These are phyloP conservation scores for Stephania cephalantha DNA, from an alignment of 164 flowering plant genomes.

Conservation along the genomic window DNA sequence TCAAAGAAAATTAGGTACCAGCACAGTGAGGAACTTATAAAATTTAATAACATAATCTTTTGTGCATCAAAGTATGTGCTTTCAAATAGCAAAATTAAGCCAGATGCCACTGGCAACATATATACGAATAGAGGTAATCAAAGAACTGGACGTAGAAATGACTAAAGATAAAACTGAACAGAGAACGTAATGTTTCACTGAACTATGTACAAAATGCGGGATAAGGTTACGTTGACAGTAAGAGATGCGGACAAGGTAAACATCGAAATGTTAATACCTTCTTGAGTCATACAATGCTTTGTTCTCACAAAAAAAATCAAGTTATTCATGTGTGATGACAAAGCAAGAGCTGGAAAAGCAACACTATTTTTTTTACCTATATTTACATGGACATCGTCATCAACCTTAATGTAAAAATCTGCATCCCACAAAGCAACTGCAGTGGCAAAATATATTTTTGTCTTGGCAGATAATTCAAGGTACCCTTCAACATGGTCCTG, in stretches of 20 bases:
- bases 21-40: background rate
- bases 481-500: constrained; percentile 95
- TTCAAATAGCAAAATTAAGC: no score
- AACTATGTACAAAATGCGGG: background rate
- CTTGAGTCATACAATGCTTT: background rate
- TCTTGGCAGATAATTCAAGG: constrained; percentile 86
- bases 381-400: constrained; percentile 93
- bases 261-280: background rate
- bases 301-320: background rate
- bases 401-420: constrained; percentile 86
- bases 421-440: constrained; percentile 93
- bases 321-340: background rate
- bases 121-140: background rate
- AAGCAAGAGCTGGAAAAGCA: background rate
- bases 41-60: background rate
- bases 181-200: background rate
- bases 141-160: background rate
- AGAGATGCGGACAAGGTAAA: background rate
- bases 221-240: background rate
- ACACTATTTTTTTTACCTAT: constrained; percentile 46
- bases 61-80: background rate
- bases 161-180: background rate
- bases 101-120: background rate
- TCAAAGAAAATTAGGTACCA: constrained; percentile 9
- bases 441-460: constrained; percentile 71